These are phyloP conservation scores for Xerocomus potaroensis DNA, from an alignment of 768 basidiomycete species.

Conservation along the genomic window DNA sequence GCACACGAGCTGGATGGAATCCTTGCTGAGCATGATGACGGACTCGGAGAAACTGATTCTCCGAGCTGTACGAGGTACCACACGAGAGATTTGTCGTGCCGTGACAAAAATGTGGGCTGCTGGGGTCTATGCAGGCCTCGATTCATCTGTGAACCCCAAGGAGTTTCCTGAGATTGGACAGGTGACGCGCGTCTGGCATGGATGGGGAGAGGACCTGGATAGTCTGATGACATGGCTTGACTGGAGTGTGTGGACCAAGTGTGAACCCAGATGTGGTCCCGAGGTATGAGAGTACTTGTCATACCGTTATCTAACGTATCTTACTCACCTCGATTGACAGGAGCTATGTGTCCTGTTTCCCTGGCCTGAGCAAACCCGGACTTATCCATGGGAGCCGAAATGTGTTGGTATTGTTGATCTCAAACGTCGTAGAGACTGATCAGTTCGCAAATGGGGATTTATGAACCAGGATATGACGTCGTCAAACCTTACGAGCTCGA, in stretches of 20 bases:
- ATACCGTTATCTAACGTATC: no score
- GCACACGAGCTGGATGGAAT: slow-evolving; percentile 15
- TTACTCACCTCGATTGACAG: no score
- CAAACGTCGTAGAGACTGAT: no score
- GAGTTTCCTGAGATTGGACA: not conserved
- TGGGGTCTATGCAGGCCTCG: slow-evolving; percentile 25
- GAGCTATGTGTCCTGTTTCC: no score
- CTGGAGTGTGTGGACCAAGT: slow-evolving; percentile 48
- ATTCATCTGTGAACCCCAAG: slow-evolving; percentile 5
- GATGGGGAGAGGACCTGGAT: slow-evolving; percentile 27
- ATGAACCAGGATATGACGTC: no score
- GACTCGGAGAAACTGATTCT: slow-evolving; percentile 27
- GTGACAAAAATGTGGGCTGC: slow-evolving; percentile 44
- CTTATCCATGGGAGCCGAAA: no score
- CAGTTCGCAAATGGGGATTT: no score
- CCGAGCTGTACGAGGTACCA: slow-evolving; percentile 30
- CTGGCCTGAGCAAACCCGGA: no score
- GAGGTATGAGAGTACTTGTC: no score
- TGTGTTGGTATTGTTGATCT: no score
- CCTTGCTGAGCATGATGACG: slow-evolving; percentile 12
- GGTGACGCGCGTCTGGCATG: slow-evolving; percentile 7
- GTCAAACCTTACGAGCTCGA: no score
- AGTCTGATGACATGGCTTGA: slow-evolving; percentile 46
- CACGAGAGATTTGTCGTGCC: slow-evolving; percentile 42
- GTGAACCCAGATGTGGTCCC: slow-evolving; percentile 41